Conservation (phyloP, 208 protist species). For the Wallacemonas sp. region DNA sequence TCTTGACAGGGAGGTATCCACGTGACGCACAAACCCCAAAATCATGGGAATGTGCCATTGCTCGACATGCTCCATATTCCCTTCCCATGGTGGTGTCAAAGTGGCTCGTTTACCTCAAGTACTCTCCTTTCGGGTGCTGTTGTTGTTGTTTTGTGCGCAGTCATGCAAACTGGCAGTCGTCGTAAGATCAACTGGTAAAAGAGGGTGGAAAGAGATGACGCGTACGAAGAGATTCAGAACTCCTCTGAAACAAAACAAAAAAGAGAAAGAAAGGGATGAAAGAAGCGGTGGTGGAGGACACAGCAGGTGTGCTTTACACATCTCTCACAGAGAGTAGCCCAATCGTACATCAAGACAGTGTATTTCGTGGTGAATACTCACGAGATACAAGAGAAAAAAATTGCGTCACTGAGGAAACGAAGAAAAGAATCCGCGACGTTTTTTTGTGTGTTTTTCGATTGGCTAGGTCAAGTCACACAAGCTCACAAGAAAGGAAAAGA, state of each 20-base stretch:
- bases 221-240: not conserved
- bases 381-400: no score
- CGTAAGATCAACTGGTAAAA: slow-evolving; percentile 8
- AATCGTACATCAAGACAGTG: not conserved
- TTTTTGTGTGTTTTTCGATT: not conserved
- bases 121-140: slow-evolving; percentile 2
- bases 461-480: not conserved
- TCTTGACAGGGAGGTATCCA: no score
- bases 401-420: no score
- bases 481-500: slow-evolving; percentile 7
- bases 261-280: slow-evolving; percentile 10
- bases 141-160: not conserved
- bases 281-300: not conserved
- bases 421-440: no score
- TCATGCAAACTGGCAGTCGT: no score
- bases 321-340: not conserved
- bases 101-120: no score
- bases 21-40: no score
- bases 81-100: no score
- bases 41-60: no score
- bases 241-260: not conserved
- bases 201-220: not conserved
- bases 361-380: not conserved
- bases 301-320: not conserved
- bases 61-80: no score